Conservation (phyloP, 2,329 filamentous ascomycete genomes). For the Ophiostoma sp. region DNA sequence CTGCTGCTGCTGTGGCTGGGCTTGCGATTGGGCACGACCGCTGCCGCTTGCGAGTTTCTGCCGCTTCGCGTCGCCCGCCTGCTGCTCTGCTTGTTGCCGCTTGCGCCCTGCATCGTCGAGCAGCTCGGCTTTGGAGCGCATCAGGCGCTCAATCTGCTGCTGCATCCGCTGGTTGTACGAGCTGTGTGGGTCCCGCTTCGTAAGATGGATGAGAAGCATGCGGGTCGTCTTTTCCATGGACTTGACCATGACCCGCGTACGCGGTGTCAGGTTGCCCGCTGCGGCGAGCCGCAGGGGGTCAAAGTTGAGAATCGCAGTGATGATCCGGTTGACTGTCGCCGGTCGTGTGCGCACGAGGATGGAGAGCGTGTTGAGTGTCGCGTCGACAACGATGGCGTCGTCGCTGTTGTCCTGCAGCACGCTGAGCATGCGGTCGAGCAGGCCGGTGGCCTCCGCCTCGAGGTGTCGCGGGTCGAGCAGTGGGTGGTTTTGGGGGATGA, state of each 20-base stretch:
- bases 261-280: slow-evolving; percentile 63
- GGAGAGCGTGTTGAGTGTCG: slow-evolving; percentile 63
- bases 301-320: slow-evolving; percentile 81
- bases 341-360: slow-evolving; percentile 77
- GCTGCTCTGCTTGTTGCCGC: slow-evolving; percentile 63
- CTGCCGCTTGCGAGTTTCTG: slow-evolving; percentile 57
- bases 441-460: slow-evolving; percentile 85
- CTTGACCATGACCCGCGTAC: slow-evolving; percentile 73
- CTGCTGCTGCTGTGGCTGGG: slow-evolving; percentile 24
- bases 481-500: slow-evolving; percentile 78
- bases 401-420: slow-evolving; percentile 81
- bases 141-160: slow-evolving; percentile 76
- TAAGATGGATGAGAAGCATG: slow-evolving; percentile 73
- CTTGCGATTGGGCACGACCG: slow-evolving; percentile 24
- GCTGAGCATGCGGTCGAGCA: slow-evolving; percentile 80
- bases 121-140: slow-evolving; percentile 69
- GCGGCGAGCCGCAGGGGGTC: slow-evolving; percentile 79
- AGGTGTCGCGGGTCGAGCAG: slow-evolving; percentile 72
- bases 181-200: slow-evolving; percentile 76
- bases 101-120: slow-evolving; percentile 77
- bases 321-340: slow-evolving; percentile 74
- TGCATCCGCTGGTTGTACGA: slow-evolving; percentile 73
- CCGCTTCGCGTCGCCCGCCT: slow-evolving; percentile 74
- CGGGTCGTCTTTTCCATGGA: slow-evolving; percentile 94
- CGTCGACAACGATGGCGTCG: slow-evolving; percentile 44